Evolutionary conservation across 257 asterid species (phyloP), one percentile per base, ranked within the genome.

Genomic region (Fraxinus americana): DNA sequence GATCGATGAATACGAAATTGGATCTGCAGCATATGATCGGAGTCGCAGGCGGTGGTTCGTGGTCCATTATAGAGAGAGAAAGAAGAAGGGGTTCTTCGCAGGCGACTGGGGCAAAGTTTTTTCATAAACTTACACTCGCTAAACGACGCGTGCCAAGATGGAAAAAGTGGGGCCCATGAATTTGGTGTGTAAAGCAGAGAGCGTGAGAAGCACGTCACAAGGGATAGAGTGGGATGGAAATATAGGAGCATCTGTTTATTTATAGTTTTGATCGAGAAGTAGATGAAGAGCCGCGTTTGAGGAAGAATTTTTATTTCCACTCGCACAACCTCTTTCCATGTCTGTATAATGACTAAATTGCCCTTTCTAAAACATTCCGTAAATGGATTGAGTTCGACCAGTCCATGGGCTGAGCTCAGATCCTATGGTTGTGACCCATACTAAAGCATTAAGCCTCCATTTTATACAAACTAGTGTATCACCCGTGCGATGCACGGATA

Each of bases 101-200:
- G 77, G 81, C 32, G 74, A 76, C 79, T 81, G 81, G 88, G 86
- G 88, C 88, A 81, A 77, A 82, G 74, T 79, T 71, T 80, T 84
- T 76, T 74, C 82, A 71, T 17, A 73, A 72, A 43, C 67, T 71
- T 59, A 30, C 73, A 76, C 84, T 84, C 81, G 88, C 82, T 77
- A 78, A 70, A 52, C 57, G 71, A 16, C 6, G 36, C 79, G 77
- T 78, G 77, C 45, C 34, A 0, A 10, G n/a, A 25, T 23, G 34
- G 35, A 25, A 63, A 23, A 7, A 7, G 14, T 11, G 68, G 68
- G 68, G 17, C 34, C 66, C 29, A n/a, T 21, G 2, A 5, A 57
- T n/a, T 19, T 57, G 4, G 66, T n/a, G 30, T 0, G 27, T 2
- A 19, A 57, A 57, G 7, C 0, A n/a, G 17, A 57, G 66, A 57